Percentiles rank a stretch among this genome's conserved stretches.
phyloP scores from a whole-genome alignment of 2,329 filamentous ascomycete genomes.

The Stromatinia cepivora region DNA sequence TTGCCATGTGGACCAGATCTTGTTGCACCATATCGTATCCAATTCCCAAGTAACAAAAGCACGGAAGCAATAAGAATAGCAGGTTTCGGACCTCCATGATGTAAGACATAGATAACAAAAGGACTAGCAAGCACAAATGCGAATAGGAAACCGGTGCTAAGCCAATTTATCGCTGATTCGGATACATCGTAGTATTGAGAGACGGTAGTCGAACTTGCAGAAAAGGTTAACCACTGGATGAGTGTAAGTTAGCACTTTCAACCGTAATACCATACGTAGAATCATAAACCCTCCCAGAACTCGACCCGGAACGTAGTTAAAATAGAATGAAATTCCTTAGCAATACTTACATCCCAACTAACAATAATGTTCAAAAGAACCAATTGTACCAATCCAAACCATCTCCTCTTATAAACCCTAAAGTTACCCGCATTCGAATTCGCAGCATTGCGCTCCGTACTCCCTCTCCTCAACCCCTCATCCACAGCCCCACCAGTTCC shows the following conservation, averaged over 20 bases:
- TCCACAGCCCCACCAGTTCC: not conserved
- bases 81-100: constrained; percentile 72
- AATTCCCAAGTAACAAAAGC: constrained; percentile 80
- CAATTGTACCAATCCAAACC: constrained; percentile 82
- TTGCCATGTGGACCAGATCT: constrained; percentile 54
- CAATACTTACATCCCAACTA: constrained; percentile 83
- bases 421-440: constrained; percentile 38
- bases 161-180: constrained; percentile 84
- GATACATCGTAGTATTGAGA: constrained; percentile 74
- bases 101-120: constrained; percentile 72
- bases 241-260: constrained; percentile 21
- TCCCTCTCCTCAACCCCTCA: constrained; percentile 4
- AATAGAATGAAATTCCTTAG: not conserved
- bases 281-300: not conserved
- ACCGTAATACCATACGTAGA: not conserved
- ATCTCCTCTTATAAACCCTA: constrained; percentile 78
- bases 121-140: constrained; percentile 75
- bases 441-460: not conserved
- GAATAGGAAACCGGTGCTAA: constrained; percentile 85
- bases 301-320: not conserved
- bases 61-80: constrained; percentile 73
- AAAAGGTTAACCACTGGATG: constrained; percentile 86
- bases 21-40: constrained; percentile 81
- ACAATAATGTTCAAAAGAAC: constrained; percentile 89
- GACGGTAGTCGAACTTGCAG: constrained; percentile 74